Evolutionary conservation across 2,329 filamentous ascomycete species (phyloP).

Genomic region (Colletotrichum brevisporum): DNA sequence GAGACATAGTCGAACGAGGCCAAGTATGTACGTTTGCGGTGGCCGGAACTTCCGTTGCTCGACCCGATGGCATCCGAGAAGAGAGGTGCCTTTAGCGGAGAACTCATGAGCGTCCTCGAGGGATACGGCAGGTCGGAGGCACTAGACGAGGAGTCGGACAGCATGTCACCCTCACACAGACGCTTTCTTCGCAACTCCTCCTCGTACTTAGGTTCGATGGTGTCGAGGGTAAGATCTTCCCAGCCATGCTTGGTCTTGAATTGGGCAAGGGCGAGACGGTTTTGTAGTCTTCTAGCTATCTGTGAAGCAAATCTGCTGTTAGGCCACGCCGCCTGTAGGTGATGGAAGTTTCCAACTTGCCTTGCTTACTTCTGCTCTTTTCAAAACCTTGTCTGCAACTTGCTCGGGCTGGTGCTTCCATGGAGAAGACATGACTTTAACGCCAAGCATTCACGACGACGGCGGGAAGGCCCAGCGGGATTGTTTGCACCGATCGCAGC

Average conservation of each 20-base stretch:
- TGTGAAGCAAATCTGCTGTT: constrained; percentile 54
- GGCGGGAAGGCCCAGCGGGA: background rate
- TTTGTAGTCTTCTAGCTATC: constrained; percentile 94
- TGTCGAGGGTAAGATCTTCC: constrained; percentile 89
- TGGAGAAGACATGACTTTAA: constrained; percentile 68
- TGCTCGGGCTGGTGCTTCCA: constrained; percentile 75
- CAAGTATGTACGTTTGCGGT: constrained; percentile 75
- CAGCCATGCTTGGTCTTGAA: constrained; percentile 98
- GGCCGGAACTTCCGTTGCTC: constrained; percentile 76
- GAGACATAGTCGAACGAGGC: constrained; percentile 69
- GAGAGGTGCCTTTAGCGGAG: constrained; percentile 84
- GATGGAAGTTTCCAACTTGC: constrained; percentile 59
- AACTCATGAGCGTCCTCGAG: constrained; percentile 80
- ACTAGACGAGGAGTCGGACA: constrained; percentile 90
- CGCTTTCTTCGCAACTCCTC: constrained; percentile 83
- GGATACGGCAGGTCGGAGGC: constrained; percentile 83
- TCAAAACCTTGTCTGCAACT: constrained; percentile 78
- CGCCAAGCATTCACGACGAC: background rate
- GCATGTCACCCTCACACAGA: constrained; percentile 77
- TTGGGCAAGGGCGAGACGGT: constrained; percentile 93
- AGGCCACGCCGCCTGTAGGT: background rate
- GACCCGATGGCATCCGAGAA: constrained; percentile 87
- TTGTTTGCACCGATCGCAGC: background rate
- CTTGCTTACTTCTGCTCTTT: constrained; percentile 82
- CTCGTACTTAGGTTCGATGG: constrained; percentile 87